phyloP scores from a whole-genome alignment of 176 grass and related monocot genomes.

The Alopecurus myosuroides region DNA sequence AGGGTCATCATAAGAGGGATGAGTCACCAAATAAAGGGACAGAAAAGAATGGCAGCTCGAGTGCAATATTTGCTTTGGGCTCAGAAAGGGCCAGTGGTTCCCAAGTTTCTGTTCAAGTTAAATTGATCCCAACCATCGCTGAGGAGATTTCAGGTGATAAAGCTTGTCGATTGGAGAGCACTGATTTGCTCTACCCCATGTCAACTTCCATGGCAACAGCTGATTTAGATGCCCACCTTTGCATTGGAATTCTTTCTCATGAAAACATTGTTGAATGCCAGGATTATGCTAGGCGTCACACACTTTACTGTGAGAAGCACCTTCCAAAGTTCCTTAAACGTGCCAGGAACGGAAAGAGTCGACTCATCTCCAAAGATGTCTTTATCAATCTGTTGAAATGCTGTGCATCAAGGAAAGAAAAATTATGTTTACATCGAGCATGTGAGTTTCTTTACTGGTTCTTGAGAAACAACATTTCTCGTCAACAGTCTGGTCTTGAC shows the following conservation, averaged over 20 bases:
- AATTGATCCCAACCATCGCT: conserved; percentile 19
- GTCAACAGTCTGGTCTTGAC: conserved; percentile 43
- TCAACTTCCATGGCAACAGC: conserved; percentile 36
- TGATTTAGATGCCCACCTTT: conserved; percentile 37
- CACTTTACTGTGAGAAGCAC: conserved; percentile 92
- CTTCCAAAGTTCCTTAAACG: conserved; percentile 96
- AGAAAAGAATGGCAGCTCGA: conserved; percentile 34
- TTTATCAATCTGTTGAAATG: conserved; percentile 72
- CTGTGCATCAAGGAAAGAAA: conserved; percentile 81
- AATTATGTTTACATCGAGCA: conserved; percentile 69
- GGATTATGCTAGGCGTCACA: conserved; percentile 75
- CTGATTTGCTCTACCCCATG: conserved; percentile 31
- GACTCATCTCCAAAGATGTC: conserved; percentile 93
- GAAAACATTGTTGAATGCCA: conserved; percentile 60
- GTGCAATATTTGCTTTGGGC: conserved; percentile 5
- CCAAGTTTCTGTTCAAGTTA: conserved; percentile 31
- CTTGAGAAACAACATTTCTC: conserved; percentile 66
- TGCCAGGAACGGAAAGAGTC: conserved; percentile 93
- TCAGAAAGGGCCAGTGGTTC: conserved; percentile 18
- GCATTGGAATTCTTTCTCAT: conserved; percentile 51
- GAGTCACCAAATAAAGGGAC: conserved; percentile 24
- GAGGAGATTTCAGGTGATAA: conserved; percentile 49
- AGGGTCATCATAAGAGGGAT: conserved; percentile 24
- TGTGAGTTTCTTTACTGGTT: conserved; percentile 93
- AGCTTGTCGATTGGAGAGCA: conserved; percentile 36